These are phyloP conservation scores for Aspergillus puulaauensis DNA, from an alignment of 2,329 filamentous ascomycete species.

Conservation along the genomic window DNA sequence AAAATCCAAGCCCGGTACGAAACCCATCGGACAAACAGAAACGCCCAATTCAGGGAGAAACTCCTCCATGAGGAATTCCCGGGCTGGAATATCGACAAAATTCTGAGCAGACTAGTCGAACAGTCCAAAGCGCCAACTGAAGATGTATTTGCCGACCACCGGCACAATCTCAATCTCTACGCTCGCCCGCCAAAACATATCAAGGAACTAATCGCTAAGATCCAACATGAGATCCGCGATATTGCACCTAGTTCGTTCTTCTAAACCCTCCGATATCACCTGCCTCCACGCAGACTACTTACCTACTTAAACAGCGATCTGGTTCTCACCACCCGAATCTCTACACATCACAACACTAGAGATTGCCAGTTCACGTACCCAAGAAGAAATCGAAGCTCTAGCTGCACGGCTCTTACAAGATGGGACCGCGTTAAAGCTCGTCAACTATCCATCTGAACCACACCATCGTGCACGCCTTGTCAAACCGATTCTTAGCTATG, in stretches of 20 bases:
- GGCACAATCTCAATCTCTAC: constrained; percentile 87
- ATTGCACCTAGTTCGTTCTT: constrained; percentile 66
- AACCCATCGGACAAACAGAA: constrained; percentile 71
- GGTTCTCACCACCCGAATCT: constrained; percentile 77
- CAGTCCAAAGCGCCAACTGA: constrained; percentile 37
- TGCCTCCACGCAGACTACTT: not conserved
- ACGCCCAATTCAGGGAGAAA: constrained; percentile 71
- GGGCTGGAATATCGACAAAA: constrained; percentile 73
- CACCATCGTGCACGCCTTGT: constrained; percentile 71
- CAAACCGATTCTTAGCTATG: constrained; percentile 80
- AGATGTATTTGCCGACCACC: constrained; percentile 68
- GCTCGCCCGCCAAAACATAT: constrained; percentile 75
- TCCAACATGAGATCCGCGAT: constrained; percentile 66
- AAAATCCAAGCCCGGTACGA: constrained; percentile 70
- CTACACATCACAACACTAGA: constrained; percentile 88
- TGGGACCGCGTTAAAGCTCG: constrained; percentile 55
- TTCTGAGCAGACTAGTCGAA: constrained; percentile 66
- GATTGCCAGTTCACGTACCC: constrained; percentile 74
- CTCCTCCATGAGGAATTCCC: constrained; percentile 68
- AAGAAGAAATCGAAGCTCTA: constrained; percentile 65
- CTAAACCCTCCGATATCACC: not conserved
- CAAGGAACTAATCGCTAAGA: constrained; percentile 61
- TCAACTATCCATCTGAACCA: constrained; percentile 62
- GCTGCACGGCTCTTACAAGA: constrained; percentile 57
- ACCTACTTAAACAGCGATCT: constrained; percentile 58